Evolutionary conservation across 306 rosid genomes (phyloP), one percentile per base, ranked within the genome.

Genomic region (Sicyos edulis): DNA sequence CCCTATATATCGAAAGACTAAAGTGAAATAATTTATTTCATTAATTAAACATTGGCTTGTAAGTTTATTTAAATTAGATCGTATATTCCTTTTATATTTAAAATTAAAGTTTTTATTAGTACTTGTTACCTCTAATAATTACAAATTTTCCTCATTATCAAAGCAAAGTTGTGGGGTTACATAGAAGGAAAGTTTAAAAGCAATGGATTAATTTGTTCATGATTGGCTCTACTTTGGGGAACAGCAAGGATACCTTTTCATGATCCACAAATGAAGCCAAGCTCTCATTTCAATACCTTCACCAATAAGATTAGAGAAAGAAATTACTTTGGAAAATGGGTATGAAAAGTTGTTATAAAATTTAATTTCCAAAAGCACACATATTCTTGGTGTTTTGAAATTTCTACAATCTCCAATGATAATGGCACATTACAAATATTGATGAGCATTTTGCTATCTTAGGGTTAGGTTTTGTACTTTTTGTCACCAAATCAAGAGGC

Each of bases 401-500:
- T 45, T 29, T 65, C 20, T 47, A 45, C 72, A 45, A 45, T 67
- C 72, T 67, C 72, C 72, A 45, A 42, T 45, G 72, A 67, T 37
- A 37, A 37, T 37, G 42, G 42, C 4, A 37, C 42, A 37, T 2
- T 2, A 32, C 5, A 32, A 32, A 32, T 2, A 32, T 32, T 2
- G 5, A 32, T 2, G 5, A 32, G 37, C 37, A 32, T 5, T 32
- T 32, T 32, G 37, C 2, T 32, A 2, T 32, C 37, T 32, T 37
- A 5, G 49, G n/a, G n/a, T n/a, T n/a, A n/a, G 73, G 22, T 68
- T 68, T 47, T 49, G 57, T 68, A 49, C 58, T 68, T 68, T 64
- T 68, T 68, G 73, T 68, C 73, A 68, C 73, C 73, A 68, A 49
- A 68, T 68, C 73, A 68, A 68, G 73, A 68, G 57, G 73, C 73